A percentile compares a stretch with the other conserved stretches of the same genome.
Evolutionary conservation across 352 stramenopile species (phyloP).

Genomic region (Thraustochytrium sp.): DNA sequence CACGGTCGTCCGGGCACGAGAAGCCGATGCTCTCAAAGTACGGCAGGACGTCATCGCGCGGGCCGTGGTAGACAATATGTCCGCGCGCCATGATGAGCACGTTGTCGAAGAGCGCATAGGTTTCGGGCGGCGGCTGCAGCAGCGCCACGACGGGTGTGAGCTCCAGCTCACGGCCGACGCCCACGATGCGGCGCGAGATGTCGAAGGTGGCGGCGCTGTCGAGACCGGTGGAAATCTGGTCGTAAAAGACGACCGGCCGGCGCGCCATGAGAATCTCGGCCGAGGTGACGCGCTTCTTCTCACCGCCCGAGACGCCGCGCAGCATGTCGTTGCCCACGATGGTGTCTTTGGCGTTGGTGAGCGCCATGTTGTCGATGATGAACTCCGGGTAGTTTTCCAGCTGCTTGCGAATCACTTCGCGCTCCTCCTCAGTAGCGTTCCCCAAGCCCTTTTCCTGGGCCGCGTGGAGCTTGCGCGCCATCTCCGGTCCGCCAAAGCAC

Average conservation of each 20-base stretch:
- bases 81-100: constrained; percentile 85
- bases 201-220: constrained; percentile 61
- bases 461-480: background rate
- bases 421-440: constrained; percentile 18
- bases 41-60: constrained; percentile 49
- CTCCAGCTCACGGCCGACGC: constrained; percentile 57
- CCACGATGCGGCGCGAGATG: constrained; percentile 57
- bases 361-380: constrained; percentile 39
- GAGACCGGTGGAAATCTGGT: constrained; percentile 66
- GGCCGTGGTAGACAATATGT: constrained; percentile 82
- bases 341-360: constrained; percentile 60
- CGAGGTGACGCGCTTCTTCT: constrained; percentile 81
- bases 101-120: constrained; percentile 88
- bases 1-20: constrained; percentile 57
- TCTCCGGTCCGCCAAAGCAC: constrained; percentile 28
- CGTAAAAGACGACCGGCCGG: constrained; percentile 64
- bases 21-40: constrained; percentile 63
- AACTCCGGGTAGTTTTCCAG: constrained; percentile 55
- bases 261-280: constrained; percentile 73
- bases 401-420: background rate
- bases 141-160: constrained; percentile 69
- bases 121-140: constrained; percentile 79
- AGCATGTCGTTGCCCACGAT: constrained; percentile 62
- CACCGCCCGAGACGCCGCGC: constrained; percentile 68
- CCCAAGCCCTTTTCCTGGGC: background rate